Conservation (phyloP, 495 filamentous ascomycete genomes). For the Tuber borchii region DNA sequence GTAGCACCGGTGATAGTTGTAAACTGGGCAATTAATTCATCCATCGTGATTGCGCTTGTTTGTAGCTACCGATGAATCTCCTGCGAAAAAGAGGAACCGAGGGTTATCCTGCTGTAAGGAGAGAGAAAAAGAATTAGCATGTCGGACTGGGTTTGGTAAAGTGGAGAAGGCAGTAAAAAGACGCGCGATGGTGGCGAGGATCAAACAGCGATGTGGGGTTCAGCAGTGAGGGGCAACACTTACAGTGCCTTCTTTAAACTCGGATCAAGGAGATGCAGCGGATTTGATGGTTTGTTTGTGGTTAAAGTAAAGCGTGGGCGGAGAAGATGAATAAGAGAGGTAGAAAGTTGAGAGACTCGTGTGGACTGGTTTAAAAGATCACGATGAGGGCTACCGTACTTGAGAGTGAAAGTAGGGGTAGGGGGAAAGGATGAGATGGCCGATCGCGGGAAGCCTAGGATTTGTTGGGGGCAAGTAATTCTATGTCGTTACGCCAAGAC, state of each 20-base stretch:
- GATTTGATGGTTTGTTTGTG: background rate
- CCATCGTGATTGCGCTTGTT: conserved; percentile 50
- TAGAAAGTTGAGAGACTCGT: background rate
- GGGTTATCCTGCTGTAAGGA: background rate
- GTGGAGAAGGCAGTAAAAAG: background rate
- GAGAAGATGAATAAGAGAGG: background rate
- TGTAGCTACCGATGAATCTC: background rate
- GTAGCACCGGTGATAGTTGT: conserved; percentile 59
- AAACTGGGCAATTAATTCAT: conserved; percentile 55
- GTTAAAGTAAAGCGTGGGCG: background rate
- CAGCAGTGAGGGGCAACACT: conserved; percentile 4
- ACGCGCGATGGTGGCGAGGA: background rate
- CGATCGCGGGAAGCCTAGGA: background rate
- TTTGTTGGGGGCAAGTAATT: background rate
- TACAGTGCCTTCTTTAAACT: background rate
- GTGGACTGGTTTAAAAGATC: conserved; percentile 6
- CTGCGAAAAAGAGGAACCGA: background rate
- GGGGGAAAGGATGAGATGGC: conserved; percentile 14
- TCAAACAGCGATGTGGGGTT: background rate
- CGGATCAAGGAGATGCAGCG: background rate
- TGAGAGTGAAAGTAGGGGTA: conserved; percentile 14
- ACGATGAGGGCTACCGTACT: conserved; percentile 3
- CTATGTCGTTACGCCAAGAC: background rate
- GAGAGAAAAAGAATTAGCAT: background rate
- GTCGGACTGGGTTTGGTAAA: background rate